These are phyloP conservation scores for Stemphylium lycopersici DNA, from an alignment of 2,329 filamentous ascomycete genomes.

Conservation along the genomic window DNA sequence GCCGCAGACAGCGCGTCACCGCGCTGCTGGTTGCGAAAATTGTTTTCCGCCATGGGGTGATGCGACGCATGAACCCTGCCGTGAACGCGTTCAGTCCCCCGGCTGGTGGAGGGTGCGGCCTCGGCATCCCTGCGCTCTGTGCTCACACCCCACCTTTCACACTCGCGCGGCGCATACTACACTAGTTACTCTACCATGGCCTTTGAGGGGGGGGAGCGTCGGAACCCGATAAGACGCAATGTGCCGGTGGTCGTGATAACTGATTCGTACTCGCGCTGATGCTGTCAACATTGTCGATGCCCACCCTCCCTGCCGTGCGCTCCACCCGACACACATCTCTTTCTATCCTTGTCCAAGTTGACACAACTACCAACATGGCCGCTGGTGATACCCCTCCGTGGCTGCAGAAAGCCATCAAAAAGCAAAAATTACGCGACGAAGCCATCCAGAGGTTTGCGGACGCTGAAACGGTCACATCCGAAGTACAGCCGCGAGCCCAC, in stretches of 20 bases:
- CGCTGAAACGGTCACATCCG: slow-evolving; percentile 2
- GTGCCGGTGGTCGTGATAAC: too few species aligned
- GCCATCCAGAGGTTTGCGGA: slow-evolving; percentile 32
- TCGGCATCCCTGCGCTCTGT: slow-evolving; percentile 11
- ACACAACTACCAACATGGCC: slow-evolving; percentile 16
- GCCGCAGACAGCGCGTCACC: slow-evolving; percentile 7
- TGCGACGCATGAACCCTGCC: slow-evolving; percentile 10
- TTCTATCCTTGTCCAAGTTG: not conserved
- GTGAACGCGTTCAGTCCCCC: slow-evolving; percentile 21
- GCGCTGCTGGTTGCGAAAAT: slow-evolving; percentile 19
- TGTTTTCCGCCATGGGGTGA: slow-evolving; percentile 36
- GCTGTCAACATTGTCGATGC: too few species aligned
- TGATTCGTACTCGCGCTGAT: too few species aligned
- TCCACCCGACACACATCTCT: not conserved
- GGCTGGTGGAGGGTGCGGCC: slow-evolving; percentile 19
- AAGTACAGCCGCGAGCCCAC: slow-evolving; percentile 8
- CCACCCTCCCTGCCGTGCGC: too few species aligned
- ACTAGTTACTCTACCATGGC: too few species aligned
- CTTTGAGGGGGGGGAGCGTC: too few species aligned
- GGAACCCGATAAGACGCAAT: too few species aligned
- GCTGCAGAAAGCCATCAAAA: slow-evolving; percentile 33
- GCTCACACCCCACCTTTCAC: slow-evolving; percentile 30
- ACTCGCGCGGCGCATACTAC: not conserved
- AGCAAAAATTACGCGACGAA: slow-evolving; percentile 33
- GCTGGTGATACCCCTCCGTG: slow-evolving; percentile 26